Base-by-base conservation (phyloP, 768 basidiomycete species). In the Hortiboletus flavorubellus region DNA sequence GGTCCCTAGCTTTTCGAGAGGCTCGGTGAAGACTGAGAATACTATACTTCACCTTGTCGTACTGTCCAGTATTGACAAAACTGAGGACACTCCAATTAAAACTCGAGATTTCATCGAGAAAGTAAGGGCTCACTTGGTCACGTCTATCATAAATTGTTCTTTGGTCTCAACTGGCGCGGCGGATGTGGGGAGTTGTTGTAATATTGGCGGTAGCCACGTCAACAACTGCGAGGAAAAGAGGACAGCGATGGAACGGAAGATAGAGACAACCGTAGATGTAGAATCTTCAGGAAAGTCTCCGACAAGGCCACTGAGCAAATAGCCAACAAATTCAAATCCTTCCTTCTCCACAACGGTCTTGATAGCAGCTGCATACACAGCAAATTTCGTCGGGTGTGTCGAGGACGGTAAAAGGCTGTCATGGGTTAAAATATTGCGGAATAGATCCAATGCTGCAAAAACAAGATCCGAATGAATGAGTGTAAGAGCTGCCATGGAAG, bases 281-380 rank as follows among this genome's bases (percentile, higher is more conserved):
- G 86, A 80, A 55, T 98, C 96, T 66, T 93, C 93, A 4, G 92
- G 91, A 68, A 95, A 98, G 57, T 89, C 87, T 21, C 88, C 85
- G 5, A 91, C 84, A 29, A 98, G 76, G 4, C 97, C 96, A 18
- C 78, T 73, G 49, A 98, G 75, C 30, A 93, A 69, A 59, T 82
- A 82, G 14, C 80, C 79, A 15, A 91, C 68, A 15, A 98, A 77
- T 62, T 83, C 80, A 51, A 81, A 80, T 4, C 93, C 93, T 68
- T 91, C 85, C 58, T 85, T 84, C 51, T 82, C 78, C 44, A 94
- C 70, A 35, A 83, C 80, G 4, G 70, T 71, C 30, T 77, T 78
- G 61, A 93, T 89, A 40, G 83, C 75, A 9, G 78, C 66, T 1
- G 85, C 82, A 66, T 87, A 92, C 14, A 79, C 60, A 2, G 81